Percentiles rank a stretch among this genome's conserved stretches.
Conservation (phyloP, 116 monocot genomes). For the Dioscorea cayenensis region DNA sequence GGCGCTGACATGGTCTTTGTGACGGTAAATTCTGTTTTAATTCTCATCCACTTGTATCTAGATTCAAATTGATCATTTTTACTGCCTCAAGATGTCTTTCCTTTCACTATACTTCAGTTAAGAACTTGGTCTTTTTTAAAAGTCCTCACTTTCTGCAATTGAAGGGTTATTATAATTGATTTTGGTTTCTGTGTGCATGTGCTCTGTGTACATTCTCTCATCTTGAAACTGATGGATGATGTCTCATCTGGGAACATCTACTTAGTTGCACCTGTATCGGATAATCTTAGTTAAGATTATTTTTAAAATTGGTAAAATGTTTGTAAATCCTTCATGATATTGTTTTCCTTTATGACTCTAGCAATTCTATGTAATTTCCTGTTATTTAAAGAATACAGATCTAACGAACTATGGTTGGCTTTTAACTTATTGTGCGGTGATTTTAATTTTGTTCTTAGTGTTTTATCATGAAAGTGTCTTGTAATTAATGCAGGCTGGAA, state of each 20-base stretch:
- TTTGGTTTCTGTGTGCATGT: background rate
- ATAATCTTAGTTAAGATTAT: background rate
- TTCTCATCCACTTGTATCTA: background rate
- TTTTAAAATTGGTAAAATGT: too few relatives aligned
- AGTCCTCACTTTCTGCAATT: background rate
- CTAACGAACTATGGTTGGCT: too few relatives aligned
- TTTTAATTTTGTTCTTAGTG: background rate
- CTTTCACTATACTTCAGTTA: background rate
- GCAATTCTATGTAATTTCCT: too few relatives aligned
- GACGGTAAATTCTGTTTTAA: constrained; percentile 37
- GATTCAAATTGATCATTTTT: background rate
- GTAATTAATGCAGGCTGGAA: constrained; percentile 34
- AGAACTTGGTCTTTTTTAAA: background rate
- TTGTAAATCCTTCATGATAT: too few relatives aligned
- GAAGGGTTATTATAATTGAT: background rate
- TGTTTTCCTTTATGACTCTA: too few relatives aligned
- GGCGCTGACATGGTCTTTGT: constrained; percentile 94
- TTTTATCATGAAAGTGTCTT: background rate
- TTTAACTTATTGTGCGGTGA: background rate
- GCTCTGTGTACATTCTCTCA: background rate
- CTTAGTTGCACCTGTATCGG: background rate
- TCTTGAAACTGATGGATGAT: background rate
- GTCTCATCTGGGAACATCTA: background rate
- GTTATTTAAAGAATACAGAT: too few relatives aligned
- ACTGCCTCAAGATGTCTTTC: background rate